Evolutionary conservation across 768 basidiomycete species (phyloP), one percentile per base, ranked within the genome.

Genomic region (Russula compacta): DNA sequence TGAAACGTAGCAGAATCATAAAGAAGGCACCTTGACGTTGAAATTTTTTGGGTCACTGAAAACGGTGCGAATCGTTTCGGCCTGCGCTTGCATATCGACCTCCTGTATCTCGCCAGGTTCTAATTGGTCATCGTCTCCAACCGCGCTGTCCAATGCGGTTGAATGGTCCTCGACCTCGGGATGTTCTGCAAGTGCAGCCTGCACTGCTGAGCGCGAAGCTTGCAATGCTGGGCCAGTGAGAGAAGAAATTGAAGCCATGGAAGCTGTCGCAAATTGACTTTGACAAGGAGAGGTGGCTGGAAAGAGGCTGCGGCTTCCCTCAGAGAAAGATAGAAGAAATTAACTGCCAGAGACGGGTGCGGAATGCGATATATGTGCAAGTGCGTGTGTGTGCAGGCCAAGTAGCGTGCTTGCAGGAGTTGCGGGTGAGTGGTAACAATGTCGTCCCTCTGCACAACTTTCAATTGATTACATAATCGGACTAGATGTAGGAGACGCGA

Each of bases 1-100:
- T 7, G 32, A 44, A 14, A 56, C 4, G 21, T 3, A 35, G n/a
- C 38, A 15, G 44, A n/a, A 24, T 29, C 5, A 48, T 39, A 1
- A 24, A 24, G 61, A 24, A 69, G 70, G 49, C 52, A 95, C 95
- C 80, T 98, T 98, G 77, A 98, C 93, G 71, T 95, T 98, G 77
- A 98, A 98, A 69, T 89, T 89, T 68, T 81, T 84, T 21, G 91
- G 86, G 75, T 95, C 89, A 69, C 83, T 93, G 75, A 99, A 98
- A 51, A 99, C 90, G 24, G 97, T 98, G 67, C 87, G 82, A 69
- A 94, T 89, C 58, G 78, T 81, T 58, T 91, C 88, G 40, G 88
- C 87, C 71, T 90, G 89, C 33, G 83, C 81, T 67, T 88, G 79
- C 87, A 92, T 89, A 69, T 89, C 85, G 50, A 89, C 80, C 72